Evolutionary conservation across 768 basidiomycete species (phyloP).

Genomic region (Peribolospora kevripleyi): DNA sequence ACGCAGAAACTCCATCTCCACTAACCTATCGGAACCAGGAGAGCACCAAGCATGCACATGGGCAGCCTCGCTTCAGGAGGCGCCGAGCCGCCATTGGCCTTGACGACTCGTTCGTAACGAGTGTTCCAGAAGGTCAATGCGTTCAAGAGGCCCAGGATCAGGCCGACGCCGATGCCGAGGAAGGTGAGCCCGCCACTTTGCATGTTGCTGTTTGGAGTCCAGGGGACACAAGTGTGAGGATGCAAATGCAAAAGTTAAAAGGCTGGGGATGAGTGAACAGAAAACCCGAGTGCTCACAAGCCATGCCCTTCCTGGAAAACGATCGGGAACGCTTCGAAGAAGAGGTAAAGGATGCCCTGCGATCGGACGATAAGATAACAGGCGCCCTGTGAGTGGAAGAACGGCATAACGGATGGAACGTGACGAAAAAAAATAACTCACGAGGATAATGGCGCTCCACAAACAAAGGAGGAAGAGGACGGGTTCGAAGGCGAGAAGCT

Average conservation of each 20-base stretch:
- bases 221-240: not conserved
- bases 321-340: slow-evolving; percentile 18
- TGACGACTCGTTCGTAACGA: not conserved
- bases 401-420: not conserved
- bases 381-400: not conserved
- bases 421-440: not conserved
- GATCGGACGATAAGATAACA: not conserved
- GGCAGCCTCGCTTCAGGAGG: slow-evolving; percentile 43
- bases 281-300: slow-evolving; percentile 13
- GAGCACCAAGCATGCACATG: slow-evolving; percentile 43
- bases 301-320: slow-evolving; percentile 18
- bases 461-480: slow-evolving; percentile 50
- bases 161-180: slow-evolving; percentile 16
- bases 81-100: slow-evolving; percentile 16
- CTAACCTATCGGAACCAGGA: slow-evolving; percentile 37
- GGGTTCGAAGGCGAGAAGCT: slow-evolving; percentile 36
- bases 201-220: not conserved
- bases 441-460: slow-evolving; percentile 30
- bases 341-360: slow-evolving; percentile 18
- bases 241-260: not conserved
- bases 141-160: slow-evolving; percentile 12
- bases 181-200: slow-evolving; percentile 1
- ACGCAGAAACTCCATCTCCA: not conserved
- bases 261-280: not conserved
- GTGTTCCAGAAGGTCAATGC: not conserved